Evolutionary conservation across 352 stramenopile genomes (phyloP).

Genomic region (Aphanomyces stellatus): DNA sequence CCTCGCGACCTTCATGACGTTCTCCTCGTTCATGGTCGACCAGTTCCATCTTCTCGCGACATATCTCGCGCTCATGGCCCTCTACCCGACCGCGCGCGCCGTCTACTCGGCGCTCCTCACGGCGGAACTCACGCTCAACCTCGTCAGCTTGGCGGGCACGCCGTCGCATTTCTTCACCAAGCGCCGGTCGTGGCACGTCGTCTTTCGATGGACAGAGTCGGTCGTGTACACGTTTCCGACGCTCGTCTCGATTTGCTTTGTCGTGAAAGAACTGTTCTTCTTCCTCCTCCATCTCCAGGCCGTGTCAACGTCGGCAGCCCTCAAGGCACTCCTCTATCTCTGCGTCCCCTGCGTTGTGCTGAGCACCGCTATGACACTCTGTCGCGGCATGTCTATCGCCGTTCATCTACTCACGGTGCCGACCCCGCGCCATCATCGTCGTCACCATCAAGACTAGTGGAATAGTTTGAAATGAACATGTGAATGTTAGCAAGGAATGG

Average conservation of each 20-base stretch:
- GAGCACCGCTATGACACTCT: conserved; percentile 2
- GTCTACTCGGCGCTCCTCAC: conserved; percentile 40
- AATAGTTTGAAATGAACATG: not conserved
- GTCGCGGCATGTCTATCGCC: not conserved
- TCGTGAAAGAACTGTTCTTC: conserved; percentile 51
- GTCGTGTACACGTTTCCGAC: conserved; percentile 41
- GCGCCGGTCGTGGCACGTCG: conserved; percentile 47
- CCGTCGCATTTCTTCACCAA: conserved; percentile 50
- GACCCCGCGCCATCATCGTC: not conserved
- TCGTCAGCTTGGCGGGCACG: conserved; percentile 41
- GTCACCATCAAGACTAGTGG: too few species aligned
- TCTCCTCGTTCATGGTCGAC: conserved; percentile 58
- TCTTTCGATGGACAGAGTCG: conserved; percentile 51
- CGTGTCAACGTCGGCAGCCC: not conserved
- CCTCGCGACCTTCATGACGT: conserved; percentile 59
- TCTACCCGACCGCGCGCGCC: conserved; percentile 37
- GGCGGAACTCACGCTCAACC: conserved; percentile 48
- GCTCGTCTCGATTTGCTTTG: conserved; percentile 37
- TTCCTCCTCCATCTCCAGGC: conserved; percentile 42
- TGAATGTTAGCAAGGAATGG: not conserved
- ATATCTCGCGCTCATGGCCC: conserved; percentile 43
- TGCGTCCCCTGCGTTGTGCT: conserved; percentile 4
- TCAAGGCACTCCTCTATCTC: not conserved
- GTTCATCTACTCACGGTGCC: not conserved
- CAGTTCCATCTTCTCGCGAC: conserved; percentile 45